Evolutionary conservation across 768 basidiomycete genomes (phyloP).

Genomic region (Xerocomus brunneocitrinus): DNA sequence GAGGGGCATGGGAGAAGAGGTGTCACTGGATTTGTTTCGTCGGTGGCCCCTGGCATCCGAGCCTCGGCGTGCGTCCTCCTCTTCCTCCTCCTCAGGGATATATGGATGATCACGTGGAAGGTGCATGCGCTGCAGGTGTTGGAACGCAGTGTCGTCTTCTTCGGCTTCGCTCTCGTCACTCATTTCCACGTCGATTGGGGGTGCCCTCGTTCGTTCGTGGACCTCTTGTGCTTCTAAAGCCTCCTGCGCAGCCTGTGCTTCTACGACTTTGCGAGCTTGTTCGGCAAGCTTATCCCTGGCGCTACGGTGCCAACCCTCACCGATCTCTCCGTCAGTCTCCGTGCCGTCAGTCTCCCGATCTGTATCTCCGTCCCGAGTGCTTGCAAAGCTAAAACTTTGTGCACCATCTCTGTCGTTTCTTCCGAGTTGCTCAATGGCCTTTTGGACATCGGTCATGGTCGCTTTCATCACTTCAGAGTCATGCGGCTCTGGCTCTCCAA

Average conservation of each 20-base stretch:
- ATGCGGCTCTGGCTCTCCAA: constrained; percentile 18
- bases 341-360: constrained; percentile 46
- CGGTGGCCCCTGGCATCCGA: constrained; percentile 24
- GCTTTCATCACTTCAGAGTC: constrained; percentile 71
- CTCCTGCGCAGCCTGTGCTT: constrained; percentile 36
- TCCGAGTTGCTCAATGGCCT: constrained; percentile 85
- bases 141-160: constrained; percentile 44
- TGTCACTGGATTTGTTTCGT: constrained; percentile 18
- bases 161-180: constrained; percentile 77
- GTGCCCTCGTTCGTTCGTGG: constrained; percentile 39
- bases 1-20: constrained; percentile 34
- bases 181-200: constrained; percentile 70
- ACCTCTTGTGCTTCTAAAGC: constrained; percentile 49
- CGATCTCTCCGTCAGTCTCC: constrained; percentile 48
- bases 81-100: constrained; percentile 71
- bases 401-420: constrained; percentile 51
- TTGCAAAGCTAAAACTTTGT: constrained; percentile 75
- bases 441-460: constrained; percentile 86
- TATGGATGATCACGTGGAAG: constrained; percentile 49
- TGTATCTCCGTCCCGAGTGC: constrained; percentile 52
- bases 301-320: constrained; percentile 61
- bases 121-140: constrained; percentile 36
- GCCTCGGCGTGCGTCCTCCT: constrained; percentile 33
- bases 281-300: constrained; percentile 65
- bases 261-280: constrained; percentile 59